phyloP scores from a whole-genome alignment of 2,329 filamentous ascomycete species.

The Penicillium sp. region DNA sequence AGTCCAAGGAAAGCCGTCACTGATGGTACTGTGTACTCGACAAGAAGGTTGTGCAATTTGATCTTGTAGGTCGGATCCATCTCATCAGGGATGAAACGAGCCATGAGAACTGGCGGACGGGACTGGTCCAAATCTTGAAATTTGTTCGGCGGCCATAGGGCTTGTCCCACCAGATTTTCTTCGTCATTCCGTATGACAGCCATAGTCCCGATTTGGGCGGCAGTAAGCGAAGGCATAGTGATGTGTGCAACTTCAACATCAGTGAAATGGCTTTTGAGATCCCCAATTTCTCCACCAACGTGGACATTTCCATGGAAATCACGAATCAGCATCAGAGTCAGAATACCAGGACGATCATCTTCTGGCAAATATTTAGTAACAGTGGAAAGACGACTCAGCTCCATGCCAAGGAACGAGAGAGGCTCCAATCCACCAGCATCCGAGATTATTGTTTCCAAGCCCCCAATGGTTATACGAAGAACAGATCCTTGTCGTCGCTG shows the following conservation, averaged over 20 bases:
- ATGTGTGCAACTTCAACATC: slow-evolving; percentile 76
- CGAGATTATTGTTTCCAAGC: slow-evolving; percentile 61
- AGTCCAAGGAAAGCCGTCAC: slow-evolving; percentile 76
- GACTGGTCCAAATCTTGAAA: slow-evolving; percentile 16
- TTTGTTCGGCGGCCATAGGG: slow-evolving; percentile 41
- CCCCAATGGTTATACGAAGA: slow-evolving; percentile 66
- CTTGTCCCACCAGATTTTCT: slow-evolving; percentile 70
- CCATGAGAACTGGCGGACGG: slow-evolving; percentile 69
- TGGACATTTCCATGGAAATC: slow-evolving; percentile 62
- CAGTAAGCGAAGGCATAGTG: slow-evolving; percentile 76
- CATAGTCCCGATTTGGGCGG: slow-evolving; percentile 68
- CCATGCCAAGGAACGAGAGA: slow-evolving; percentile 70
- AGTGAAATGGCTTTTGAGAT: slow-evolving; percentile 56
- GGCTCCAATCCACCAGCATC: slow-evolving; percentile 65
- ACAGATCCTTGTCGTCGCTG: slow-evolving; percentile 86
- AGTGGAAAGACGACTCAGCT: slow-evolving; percentile 76
- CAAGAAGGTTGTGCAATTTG: slow-evolving; percentile 76
- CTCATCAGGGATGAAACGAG: slow-evolving; percentile 87
- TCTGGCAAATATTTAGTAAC: slow-evolving; percentile 95
- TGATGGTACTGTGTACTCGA: slow-evolving; percentile 87
- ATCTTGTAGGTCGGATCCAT: slow-evolving; percentile 88
- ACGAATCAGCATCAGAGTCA: slow-evolving; percentile 69
- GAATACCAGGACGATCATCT: slow-evolving; percentile 84
- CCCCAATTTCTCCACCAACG: slow-evolving; percentile 68
- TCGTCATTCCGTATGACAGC: slow-evolving; percentile 62